Evolutionary conservation across 306 rosid species (phyloP).

Genomic region (Castanea crenata): DNA sequence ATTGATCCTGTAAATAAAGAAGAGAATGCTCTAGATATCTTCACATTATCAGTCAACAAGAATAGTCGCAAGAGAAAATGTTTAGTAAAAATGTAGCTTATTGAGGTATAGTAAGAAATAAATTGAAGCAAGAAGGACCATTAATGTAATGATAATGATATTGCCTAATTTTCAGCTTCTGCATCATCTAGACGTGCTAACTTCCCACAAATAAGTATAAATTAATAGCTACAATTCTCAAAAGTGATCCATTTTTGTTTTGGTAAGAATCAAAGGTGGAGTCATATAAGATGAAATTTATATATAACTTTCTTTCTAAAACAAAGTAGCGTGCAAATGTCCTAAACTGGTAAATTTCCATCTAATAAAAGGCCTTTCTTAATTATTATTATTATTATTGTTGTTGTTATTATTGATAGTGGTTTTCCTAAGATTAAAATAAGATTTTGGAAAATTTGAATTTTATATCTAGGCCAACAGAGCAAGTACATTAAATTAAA

Average conservation of each 20-base stretch:
- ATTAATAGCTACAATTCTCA: too few species aligned
- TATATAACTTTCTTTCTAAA: too few species aligned
- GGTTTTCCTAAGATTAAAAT: not conserved
- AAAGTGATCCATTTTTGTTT: too few species aligned
- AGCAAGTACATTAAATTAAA: not conserved
- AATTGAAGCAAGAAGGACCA: not conserved
- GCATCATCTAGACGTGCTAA: not conserved
- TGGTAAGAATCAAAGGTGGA: too few species aligned
- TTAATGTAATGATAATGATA: not conserved
- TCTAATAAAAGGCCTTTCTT: too few species aligned
- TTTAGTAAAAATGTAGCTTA: not conserved
- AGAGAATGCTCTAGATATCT: conserved; percentile 14
- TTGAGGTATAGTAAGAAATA: not conserved
- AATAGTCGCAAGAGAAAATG: not conserved
- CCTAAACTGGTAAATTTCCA: too few species aligned
- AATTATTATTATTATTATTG: too few species aligned
- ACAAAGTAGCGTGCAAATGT: too few species aligned
- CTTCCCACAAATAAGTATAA: too few species aligned
- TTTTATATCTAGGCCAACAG: not conserved
- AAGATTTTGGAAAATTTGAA: not conserved
- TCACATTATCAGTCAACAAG: conserved; percentile 18
- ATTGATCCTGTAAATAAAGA: conserved; percentile 65
- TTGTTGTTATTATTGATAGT: not conserved
- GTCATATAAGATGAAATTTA: too few species aligned
- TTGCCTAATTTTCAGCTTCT: not conserved